Conservation (phyloP, 208 protist genomes). For the Leishmania mexicana region DNA sequence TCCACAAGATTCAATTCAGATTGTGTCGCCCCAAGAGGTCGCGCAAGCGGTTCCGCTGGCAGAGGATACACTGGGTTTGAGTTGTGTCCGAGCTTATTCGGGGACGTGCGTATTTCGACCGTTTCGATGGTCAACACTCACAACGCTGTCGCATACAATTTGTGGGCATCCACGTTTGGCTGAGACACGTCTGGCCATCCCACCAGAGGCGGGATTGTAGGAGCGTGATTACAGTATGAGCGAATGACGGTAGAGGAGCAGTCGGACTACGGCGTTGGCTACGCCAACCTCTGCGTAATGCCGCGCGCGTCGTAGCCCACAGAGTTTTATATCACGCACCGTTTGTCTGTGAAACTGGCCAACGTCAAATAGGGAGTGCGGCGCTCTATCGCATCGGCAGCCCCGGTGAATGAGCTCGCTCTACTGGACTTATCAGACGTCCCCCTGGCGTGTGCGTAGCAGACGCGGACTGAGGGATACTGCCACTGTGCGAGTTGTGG, state of each 20-base stretch:
- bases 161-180: slow-evolving; percentile 38
- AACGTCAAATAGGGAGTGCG: slow-evolving; percentile 32
- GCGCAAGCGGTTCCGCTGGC: slow-evolving; percentile 10
- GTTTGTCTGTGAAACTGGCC: slow-evolving; percentile 34
- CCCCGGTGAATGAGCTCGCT: slow-evolving; percentile 42
- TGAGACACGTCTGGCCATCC: slow-evolving; percentile 38
- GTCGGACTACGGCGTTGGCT: slow-evolving; percentile 52
- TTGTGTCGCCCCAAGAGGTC: background rate
- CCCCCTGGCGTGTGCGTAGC: slow-evolving; percentile 32
- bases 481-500: slow-evolving; percentile 39
- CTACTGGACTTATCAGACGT: slow-evolving; percentile 67
- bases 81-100: slow-evolving; percentile 44
- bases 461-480: slow-evolving; percentile 6
- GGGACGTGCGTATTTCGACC: slow-evolving; percentile 32
- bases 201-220: slow-evolving; percentile 8
- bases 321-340: slow-evolving; percentile 42
- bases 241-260: slow-evolving; percentile 44
- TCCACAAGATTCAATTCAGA: background rate
- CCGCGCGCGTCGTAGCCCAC: slow-evolving; percentile 7
- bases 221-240: slow-evolving; percentile 53
- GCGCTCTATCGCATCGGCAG: slow-evolving; percentile 27
- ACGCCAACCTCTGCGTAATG: slow-evolving; percentile 48
- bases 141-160: slow-evolving; percentile 47
- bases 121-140: slow-evolving; percentile 47
- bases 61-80: slow-evolving; percentile 46